These are phyloP conservation scores for Pichia pseudocactophila DNA, from an alignment of 805 yeast species.

Conservation along the genomic window DNA sequence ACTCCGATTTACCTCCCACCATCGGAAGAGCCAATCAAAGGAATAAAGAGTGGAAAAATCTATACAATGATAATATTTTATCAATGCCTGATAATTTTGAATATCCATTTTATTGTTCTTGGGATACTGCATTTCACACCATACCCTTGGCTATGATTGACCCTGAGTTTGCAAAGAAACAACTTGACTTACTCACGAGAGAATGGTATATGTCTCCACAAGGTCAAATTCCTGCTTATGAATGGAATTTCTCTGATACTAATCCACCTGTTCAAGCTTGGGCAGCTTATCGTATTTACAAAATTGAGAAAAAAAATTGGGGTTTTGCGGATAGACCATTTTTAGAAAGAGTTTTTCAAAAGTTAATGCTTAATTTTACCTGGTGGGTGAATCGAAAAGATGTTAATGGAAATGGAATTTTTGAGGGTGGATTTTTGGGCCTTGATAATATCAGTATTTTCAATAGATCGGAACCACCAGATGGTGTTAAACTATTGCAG, in stretches of 20 bases:
- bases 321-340: conserved; percentile 76
- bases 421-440: conserved; percentile 92
- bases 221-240: conserved; percentile 96
- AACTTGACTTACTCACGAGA: conserved; percentile 73
- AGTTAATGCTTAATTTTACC: conserved; percentile 77
- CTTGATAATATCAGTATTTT: conserved; percentile 88
- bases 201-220: conserved; percentile 98
- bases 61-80: conserved; percentile 78
- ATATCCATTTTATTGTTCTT: conserved; percentile 91
- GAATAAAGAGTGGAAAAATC: conserved; percentile 81
- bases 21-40: conserved; percentile 78
- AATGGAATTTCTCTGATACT: conserved; percentile 94
- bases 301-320: conserved; percentile 77
- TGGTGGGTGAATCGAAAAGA: conserved; percentile 98
- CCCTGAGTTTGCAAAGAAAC: conserved; percentile 84
- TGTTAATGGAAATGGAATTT: conserved; percentile 74
- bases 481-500: conserved; percentile 84
- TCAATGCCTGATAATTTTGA: conserved; percentile 95
- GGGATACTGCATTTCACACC: conserved; percentile 96
- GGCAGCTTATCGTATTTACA: conserved; percentile 83
- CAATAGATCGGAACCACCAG: conserved; percentile 90
- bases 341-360: conserved; percentile 88
- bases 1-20: conserved; percentile 66
- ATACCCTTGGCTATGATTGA: conserved; percentile 89
- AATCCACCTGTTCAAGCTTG: conserved; percentile 97